Evolutionary conservation across 495 filamentous ascomycete genomes (phyloP).

Genomic region (Chaetomium cochliodes): DNA sequence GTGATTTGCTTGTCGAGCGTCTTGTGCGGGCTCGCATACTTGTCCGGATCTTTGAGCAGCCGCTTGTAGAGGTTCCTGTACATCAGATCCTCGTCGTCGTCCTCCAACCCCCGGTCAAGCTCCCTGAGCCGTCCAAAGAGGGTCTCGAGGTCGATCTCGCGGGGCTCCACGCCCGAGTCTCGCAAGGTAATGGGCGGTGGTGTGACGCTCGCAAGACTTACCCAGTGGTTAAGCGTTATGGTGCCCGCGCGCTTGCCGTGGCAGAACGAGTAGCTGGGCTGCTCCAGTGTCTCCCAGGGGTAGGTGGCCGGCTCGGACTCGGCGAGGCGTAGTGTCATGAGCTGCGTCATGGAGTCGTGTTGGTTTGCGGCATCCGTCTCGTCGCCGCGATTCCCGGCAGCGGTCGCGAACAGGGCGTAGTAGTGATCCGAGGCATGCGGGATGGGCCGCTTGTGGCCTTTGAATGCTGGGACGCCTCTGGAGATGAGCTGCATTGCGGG

Average conservation of each 20-base stretch:
- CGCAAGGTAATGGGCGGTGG: conserved; percentile 50
- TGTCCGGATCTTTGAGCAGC: conserved; percentile 54
- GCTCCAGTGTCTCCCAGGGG: conserved; percentile 65
- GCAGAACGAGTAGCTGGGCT: conserved; percentile 61
- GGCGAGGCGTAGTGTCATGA: conserved; percentile 47
- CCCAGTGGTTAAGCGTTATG: conserved; percentile 60
- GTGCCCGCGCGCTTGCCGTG: conserved; percentile 59
- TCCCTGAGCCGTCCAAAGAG: conserved; percentile 57
- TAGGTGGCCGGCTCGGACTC: conserved; percentile 39
- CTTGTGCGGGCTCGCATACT: conserved; percentile 49
- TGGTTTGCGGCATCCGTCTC: conserved; percentile 46
- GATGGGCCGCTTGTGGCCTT: conserved; percentile 47
- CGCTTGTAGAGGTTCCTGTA: conserved; percentile 54
- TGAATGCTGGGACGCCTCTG: conserved; percentile 47
- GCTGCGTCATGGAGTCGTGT: conserved; percentile 51
- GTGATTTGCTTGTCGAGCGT: conserved; percentile 65
- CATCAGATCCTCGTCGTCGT: conserved; percentile 54
- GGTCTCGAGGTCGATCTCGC: conserved; percentile 51
- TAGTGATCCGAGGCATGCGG: conserved; percentile 51
- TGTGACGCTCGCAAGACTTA: conserved; percentile 48
- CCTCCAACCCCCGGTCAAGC: conserved; percentile 56
- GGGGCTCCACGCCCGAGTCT: conserved; percentile 50
- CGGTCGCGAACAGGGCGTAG: conserved; percentile 50
- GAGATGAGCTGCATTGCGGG: conserved; percentile 51
- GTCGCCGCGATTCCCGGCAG: conserved; percentile 46